Percentiles rank a stretch among this genome's conserved stretches.
phyloP scores from a whole-genome alignment of 345 rosid genomes.

The Boechera divaricarpa region DNA sequence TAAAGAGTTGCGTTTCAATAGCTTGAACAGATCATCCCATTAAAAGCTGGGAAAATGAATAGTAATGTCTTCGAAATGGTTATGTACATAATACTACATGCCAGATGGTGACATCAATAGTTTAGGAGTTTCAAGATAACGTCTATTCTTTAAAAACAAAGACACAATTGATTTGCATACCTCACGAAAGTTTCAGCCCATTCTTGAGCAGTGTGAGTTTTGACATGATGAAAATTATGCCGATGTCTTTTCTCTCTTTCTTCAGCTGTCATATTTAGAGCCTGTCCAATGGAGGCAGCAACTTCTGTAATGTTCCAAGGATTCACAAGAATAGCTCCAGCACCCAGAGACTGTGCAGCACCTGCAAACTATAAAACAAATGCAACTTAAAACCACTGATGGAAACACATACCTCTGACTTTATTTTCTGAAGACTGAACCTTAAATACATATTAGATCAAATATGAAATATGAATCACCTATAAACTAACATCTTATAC shows the following conservation, averaged over 20 bases:
- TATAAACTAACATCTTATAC: neutral
- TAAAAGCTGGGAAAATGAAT: neutral
- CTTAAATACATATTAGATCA: neutral
- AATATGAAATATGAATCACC: too few species aligned
- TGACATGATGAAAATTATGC: slow-evolving; percentile 81
- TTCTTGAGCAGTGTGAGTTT: slow-evolving; percentile 92
- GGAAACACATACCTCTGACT: neutral
- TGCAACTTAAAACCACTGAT: slow-evolving; percentile 15
- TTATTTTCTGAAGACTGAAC: neutral
- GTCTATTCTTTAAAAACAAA: neutral
- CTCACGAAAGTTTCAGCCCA: slow-evolving; percentile 99
- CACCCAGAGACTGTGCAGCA: slow-evolving; percentile 99
- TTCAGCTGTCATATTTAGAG: slow-evolving; percentile 78
- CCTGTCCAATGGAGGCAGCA: slow-evolving; percentile 88
- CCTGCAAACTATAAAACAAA: slow-evolving; percentile 83
- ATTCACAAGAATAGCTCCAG: slow-evolving; percentile 97
- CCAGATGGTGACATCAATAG: neutral
- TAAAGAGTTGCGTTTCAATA: slow-evolving; percentile 27
- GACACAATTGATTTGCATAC: slow-evolving; percentile 44
- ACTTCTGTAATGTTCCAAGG: slow-evolving; percentile 99
- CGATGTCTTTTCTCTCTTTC: slow-evolving; percentile 91
- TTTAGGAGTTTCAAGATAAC: neutral
- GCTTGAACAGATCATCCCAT: slow-evolving; percentile 16
- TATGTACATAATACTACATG: neutral
- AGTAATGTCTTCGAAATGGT: neutral